These are phyloP conservation scores for Petunia hybrid DNA, from an alignment of 305 asterid species.

Conservation along the genomic window DNA sequence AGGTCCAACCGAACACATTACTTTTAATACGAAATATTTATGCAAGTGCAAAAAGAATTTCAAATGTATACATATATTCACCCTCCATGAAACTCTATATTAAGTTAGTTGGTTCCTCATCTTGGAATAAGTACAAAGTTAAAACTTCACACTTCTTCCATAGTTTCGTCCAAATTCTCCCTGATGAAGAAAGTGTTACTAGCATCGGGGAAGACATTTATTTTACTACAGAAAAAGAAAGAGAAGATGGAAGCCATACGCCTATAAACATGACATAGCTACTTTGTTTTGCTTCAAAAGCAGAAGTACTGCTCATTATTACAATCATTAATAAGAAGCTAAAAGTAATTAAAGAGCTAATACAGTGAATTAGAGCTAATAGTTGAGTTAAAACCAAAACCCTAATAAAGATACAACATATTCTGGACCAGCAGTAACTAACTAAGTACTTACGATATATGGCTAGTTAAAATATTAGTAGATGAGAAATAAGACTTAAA, in stretches of 20 bases:
- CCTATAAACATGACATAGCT: background rate
- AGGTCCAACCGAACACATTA: too few species aligned
- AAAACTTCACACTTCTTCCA: background rate
- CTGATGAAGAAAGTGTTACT: background rate
- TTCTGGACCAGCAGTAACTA: background rate
- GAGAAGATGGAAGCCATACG: too few species aligned
- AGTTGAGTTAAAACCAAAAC: background rate
- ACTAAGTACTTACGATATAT: background rate
- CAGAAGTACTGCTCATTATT: background rate
- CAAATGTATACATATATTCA: too few species aligned
- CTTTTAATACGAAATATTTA: background rate
- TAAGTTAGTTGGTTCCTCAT: background rate
- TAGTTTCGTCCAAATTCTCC: background rate
- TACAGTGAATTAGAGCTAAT: background rate
- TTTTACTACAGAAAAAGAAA: background rate
- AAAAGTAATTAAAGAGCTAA: background rate
- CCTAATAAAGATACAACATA: background rate
- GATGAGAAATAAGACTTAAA: background rate
- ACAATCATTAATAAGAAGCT: background rate
- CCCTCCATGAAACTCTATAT: background rate
- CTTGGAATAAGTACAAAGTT: background rate
- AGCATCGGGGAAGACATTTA: background rate
- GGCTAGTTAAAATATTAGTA: background rate
- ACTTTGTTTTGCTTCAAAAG: background rate
- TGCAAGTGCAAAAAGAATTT: constrained; percentile 8